Evolutionary conservation across 2,329 filamentous ascomycete genomes (phyloP).

Genomic region (Chrysosporium keratinophilum): DNA sequence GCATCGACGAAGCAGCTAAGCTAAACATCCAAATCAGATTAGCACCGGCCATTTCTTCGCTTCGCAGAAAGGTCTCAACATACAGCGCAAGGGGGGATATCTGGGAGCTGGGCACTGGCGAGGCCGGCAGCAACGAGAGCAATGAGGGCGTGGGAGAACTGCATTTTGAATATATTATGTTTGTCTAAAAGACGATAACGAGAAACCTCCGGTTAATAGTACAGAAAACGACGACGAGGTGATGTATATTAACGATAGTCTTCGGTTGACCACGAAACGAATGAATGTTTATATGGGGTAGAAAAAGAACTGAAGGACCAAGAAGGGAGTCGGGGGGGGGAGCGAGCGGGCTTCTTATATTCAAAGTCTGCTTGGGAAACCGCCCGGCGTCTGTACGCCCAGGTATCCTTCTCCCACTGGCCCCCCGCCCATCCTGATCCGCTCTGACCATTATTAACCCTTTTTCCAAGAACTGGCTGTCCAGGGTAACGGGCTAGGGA

Average conservation of each 20-base stretch:
- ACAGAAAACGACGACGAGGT: not conserved
- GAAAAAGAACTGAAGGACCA: conserved; percentile 7
- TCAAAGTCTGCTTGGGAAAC: not conserved
- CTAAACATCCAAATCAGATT: conserved; percentile 22
- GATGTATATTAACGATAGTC: conserved; percentile 10
- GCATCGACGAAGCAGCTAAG: conserved; percentile 38
- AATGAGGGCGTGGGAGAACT: conserved; percentile 25
- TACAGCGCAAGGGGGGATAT: conserved; percentile 41
- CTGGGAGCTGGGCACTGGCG: conserved; percentile 37
- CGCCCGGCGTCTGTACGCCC: not conserved
- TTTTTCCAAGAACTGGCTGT: conserved; percentile 5
- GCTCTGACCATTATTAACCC: not conserved
- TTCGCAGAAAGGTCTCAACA: conserved; percentile 13
- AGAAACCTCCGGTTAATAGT: conserved; percentile 8
- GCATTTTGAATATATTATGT: conserved; percentile 24
- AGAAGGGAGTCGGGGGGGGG: not conserved
- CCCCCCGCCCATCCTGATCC: not conserved
- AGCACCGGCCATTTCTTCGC: not conserved
- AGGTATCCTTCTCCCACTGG: not conserved
- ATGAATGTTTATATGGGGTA: conserved; percentile 11
- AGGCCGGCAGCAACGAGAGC: conserved; percentile 36
- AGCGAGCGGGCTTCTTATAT: conserved; percentile 10
- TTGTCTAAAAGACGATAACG: conserved; percentile 10
- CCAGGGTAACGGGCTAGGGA: conserved; percentile 3
- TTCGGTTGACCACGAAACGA: conserved; percentile 15